Base-by-base conservation (phyloP, 805 yeast genomes). In the Lachancea thermotolerans region DNA sequence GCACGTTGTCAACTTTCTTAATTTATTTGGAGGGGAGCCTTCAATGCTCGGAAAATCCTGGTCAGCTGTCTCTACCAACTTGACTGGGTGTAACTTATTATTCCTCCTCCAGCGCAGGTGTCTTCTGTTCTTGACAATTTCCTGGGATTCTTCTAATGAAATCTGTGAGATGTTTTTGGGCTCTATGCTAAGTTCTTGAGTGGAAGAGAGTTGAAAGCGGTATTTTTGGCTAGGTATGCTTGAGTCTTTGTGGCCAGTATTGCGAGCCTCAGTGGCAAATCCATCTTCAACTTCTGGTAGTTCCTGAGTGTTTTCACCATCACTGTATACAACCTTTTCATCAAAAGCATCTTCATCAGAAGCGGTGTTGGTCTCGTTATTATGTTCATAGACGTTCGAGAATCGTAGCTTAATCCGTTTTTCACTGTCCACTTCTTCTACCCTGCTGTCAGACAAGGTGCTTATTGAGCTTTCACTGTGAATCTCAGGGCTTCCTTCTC, bases 261-360 rank as follows among this genome's bases (percentile, higher is more conserved):
- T n/a, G 31, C 35, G 30, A 31, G 21, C 27, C 31, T 39, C 41
- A 6, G 14, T 16, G 10, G 15, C 15, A 16, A 16, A 14, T 12
- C 29, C 36, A 12, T 53, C 59, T 11, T 60, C 64, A 4, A 59
- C 45, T 46, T 62, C 64, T 4, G 64, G 62, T 17, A 60, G 42
- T 27, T 60, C 65, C 41, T 60, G 65, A 1, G 65, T 58, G 27
- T 50, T 44, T 30, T 59, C 64, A 1, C 48, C 49, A 29, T 59
- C 64, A 44, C 62, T 59, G 16, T 50, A 17, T 3, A 54, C 49
- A 1, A 55, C 41, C 4, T 41, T 35, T 7, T 44, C 37, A n/a
- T 31, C 36, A n/a, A 30, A 16, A 5, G 45, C 17, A 28, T 48
- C 48, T 29, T 34, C 25, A 7, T 29, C 39, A 28, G 21, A 4